Percentiles rank a stretch among this genome's conserved stretches.
These are phyloP conservation scores for Turritis glabra DNA, from an alignment of 345 rosid species.

Conservation along the genomic window DNA sequence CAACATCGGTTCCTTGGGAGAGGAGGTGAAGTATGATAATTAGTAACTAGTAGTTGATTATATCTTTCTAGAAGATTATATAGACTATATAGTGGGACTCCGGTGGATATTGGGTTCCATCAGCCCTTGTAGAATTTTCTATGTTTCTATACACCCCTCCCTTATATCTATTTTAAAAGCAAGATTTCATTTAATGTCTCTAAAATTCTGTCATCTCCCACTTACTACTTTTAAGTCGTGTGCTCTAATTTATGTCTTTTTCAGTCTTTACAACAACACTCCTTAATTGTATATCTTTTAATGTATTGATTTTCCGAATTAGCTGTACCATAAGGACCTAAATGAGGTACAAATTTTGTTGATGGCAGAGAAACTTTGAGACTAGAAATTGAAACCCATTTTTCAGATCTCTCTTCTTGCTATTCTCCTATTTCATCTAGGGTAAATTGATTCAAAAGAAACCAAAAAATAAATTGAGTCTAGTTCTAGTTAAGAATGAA, in stretches of 20 bases:
- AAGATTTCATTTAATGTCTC: background rate
- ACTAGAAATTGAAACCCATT: slow-evolving; percentile 12
- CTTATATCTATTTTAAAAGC: background rate
- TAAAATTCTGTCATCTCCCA: background rate
- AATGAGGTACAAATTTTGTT: background rate
- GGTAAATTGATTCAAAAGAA: background rate
- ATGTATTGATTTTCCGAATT: background rate
- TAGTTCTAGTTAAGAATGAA: background rate
- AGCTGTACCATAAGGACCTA: background rate
- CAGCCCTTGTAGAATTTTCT: background rate
- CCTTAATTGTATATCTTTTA: background rate
- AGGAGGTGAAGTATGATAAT: background rate
- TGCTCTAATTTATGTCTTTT: background rate
- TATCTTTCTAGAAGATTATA: background rate
- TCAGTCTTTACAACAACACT: background rate
- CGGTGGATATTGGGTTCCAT: background rate
- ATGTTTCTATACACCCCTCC: background rate
- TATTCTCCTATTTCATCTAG: background rate
- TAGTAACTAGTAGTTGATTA: background rate
- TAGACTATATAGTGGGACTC: background rate
- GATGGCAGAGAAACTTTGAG: background rate
- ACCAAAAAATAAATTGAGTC: background rate
- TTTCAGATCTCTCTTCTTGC: background rate
- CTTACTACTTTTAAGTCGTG: background rate
- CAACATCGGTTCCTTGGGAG: background rate